A percentile compares a stretch with the other conserved stretches of the same genome.
Evolutionary conservation across 1,284 basidiomycete genomes (phyloP).

Genomic region (Tetrapyrgos nigripes): DNA sequence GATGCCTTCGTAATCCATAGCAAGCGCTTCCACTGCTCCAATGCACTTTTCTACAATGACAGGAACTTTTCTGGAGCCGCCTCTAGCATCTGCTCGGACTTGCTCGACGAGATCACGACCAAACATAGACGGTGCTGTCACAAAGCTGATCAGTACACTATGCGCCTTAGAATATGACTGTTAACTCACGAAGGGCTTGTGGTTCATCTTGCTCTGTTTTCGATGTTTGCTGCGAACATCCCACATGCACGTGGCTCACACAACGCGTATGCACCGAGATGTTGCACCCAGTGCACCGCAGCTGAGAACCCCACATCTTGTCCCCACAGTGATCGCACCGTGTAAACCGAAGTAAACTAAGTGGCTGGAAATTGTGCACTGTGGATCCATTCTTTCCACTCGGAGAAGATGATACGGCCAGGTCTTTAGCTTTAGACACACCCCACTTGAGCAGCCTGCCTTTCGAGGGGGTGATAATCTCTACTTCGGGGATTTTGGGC

Average conservation of each 20-base stretch:
- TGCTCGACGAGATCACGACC: constrained; percentile 89
- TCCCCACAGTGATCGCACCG: constrained; percentile 96
- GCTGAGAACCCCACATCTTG: constrained; percentile 97
- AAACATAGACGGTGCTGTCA: constrained; percentile 85
- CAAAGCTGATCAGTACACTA: constrained; percentile 13
- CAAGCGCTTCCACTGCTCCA: constrained; percentile 85
- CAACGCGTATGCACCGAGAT: constrained; percentile 81
- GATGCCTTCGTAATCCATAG: constrained; percentile 95
- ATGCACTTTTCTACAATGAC: constrained; percentile 96
- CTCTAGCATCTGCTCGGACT: constrained; percentile 73
- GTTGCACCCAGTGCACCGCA: constrained; percentile 82
- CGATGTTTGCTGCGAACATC: constrained; percentile 58
- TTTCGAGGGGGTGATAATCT: constrained; percentile 49
- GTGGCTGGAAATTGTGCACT: constrained; percentile 90
- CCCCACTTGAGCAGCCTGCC: constrained; percentile 72
- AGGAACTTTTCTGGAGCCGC: constrained; percentile 73
- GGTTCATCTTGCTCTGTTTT: constrained; percentile 42
- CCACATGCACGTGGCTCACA: constrained; percentile 60
- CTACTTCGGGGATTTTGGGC: constrained; percentile 33
- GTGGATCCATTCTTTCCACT: constrained; percentile 45
- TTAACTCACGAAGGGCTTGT: constrained; percentile 57
- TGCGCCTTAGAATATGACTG: constrained; percentile 3
- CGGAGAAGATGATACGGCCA: constrained; percentile 11
- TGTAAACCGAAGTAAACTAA: constrained; percentile 88
- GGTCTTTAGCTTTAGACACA: constrained; percentile 52